Base-by-base conservation (phyloP, 1,284 basidiomycete genomes). In the Sutorius eximius region DNA sequence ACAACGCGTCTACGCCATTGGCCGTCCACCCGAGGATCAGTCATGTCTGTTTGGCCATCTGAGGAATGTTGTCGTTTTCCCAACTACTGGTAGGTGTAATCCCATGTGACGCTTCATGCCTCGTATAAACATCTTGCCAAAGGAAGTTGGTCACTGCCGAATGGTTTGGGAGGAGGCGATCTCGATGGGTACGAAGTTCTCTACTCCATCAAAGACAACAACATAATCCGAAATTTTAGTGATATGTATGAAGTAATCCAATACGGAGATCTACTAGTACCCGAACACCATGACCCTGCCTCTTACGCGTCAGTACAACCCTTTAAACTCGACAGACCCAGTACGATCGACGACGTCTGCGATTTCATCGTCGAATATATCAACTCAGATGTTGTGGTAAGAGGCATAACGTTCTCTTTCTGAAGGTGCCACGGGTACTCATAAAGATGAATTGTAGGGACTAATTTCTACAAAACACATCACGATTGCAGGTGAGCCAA, bases 331-430 rank as follows among this genome's bases (percentile, higher is more conserved):
- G 77, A 79, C 4, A 75, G 80, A 24, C 75, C 82, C 2, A 83
- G 84, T 57, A 84, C 79, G 0, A 81, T 92, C 7, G 77, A 86
- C 2, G 90, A 93, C 60, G 84, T 93, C 2, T 87, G 86, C 58
- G 79, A 92, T 59, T 94, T 94, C 66, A 77, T 94, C 30, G 82
- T 93, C 20, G 85, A 93, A 61, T 94, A 90, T 56, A 89, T 92
- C 63, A 82, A 88, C 58, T 90, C 88, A 0, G 90, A 93, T 63
- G 79, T 89, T 34, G 70, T 88, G 73, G 87, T 89, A 70, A 32
- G 52, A 30, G 1, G 3, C 18, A 20, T 49, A 10, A 5, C 3
- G 24, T 44, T 47, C 20, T 29, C 16, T 24, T 29, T 36, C 38
- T 10, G 16, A 52, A 34, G 4, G 15, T 15, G 5, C 0, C 24